These are phyloP conservation scores for Boletus pseudo-olivaceus DNA, from an alignment of 768 basidiomycete genomes.

Conservation along the genomic window DNA sequence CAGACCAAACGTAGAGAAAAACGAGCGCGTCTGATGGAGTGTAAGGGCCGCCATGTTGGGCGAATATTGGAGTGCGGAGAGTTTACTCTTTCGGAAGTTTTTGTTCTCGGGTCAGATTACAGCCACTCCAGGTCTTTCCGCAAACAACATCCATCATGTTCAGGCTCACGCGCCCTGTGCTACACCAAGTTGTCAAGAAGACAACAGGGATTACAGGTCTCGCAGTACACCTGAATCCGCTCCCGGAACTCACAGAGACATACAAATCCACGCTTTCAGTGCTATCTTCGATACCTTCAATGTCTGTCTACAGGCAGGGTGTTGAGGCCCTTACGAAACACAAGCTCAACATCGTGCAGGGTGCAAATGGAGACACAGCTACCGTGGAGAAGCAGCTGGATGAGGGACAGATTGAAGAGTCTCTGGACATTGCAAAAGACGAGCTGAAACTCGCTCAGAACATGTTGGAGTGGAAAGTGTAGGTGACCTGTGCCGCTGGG, in stretches of 20 bases:
- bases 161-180: conserved; percentile 69
- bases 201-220: conserved; percentile 89
- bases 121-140: conserved; percentile 14
- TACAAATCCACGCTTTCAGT: conserved; percentile 75
- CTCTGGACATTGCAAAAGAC: conserved; percentile 75
- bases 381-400: conserved; percentile 71
- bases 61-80: neutral
- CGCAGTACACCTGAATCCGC: conserved; percentile 76
- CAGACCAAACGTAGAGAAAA: conserved; percentile 20
- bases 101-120: neutral
- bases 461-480: conserved; percentile 98
- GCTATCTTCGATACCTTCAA: conserved; percentile 68
- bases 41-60: conserved; percentile 41
- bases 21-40: conserved; percentile 31
- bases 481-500: conserved; percentile 35
- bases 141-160: conserved; percentile 54
- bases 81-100: neutral
- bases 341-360: conserved; percentile 71
- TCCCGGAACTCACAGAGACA: conserved; percentile 70
- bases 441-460: conserved; percentile 74
- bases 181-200: conserved; percentile 60
- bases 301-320: conserved; percentile 87
- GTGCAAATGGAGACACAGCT: conserved; percentile 60
- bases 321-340: conserved; percentile 80
- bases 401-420: conserved; percentile 86